Conservation (phyloP, 495 filamentous ascomycete genomes). For the Podospora conica region DNA sequence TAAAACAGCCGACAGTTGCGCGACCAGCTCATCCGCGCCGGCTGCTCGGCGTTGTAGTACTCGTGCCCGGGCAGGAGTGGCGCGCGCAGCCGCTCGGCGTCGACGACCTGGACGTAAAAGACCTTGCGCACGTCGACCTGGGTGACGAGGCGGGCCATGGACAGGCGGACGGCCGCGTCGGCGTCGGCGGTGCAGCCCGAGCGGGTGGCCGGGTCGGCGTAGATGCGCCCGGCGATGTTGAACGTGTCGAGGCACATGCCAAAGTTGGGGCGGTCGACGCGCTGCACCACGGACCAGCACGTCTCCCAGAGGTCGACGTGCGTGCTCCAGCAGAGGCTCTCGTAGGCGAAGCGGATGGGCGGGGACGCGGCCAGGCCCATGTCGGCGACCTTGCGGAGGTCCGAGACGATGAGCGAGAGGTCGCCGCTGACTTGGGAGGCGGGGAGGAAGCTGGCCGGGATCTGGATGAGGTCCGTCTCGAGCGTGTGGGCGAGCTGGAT, state of each 20-base stretch:
- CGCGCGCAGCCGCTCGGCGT: constrained; percentile 57
- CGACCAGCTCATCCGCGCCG: constrained; percentile 72
- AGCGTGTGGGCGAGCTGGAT: constrained; percentile 59
- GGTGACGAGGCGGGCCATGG: constrained; percentile 50
- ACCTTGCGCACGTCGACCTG: constrained; percentile 62
- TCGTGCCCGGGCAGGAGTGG: constrained; percentile 58
- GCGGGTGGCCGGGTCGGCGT: constrained; percentile 57
- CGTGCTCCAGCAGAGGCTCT: constrained; percentile 70
- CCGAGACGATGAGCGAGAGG: constrained; percentile 51
- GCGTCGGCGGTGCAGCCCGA: constrained; percentile 52
- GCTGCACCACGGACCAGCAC: constrained; percentile 60
- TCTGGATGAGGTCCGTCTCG: constrained; percentile 62
- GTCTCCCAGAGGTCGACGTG: constrained; percentile 66
- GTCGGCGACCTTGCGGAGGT: constrained; percentile 61
- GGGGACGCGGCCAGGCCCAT: constrained; percentile 48
- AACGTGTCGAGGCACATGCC: constrained; percentile 77
- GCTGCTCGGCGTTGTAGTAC: constrained; percentile 58
- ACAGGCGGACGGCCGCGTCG: constrained; percentile 50
- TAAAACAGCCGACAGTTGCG: constrained; percentile 72
- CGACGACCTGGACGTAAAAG: constrained; percentile 75
- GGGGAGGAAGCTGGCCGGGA: constrained; percentile 67
- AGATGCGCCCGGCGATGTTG: constrained; percentile 70
- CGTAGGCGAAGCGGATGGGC: constrained; percentile 67
- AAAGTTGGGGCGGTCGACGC: constrained; percentile 65
- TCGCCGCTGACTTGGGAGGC: constrained; percentile 52